These are phyloP conservation scores for Barbatosphaeria neglecta DNA, from an alignment of 495 filamentous ascomycete genomes.

Conservation along the genomic window DNA sequence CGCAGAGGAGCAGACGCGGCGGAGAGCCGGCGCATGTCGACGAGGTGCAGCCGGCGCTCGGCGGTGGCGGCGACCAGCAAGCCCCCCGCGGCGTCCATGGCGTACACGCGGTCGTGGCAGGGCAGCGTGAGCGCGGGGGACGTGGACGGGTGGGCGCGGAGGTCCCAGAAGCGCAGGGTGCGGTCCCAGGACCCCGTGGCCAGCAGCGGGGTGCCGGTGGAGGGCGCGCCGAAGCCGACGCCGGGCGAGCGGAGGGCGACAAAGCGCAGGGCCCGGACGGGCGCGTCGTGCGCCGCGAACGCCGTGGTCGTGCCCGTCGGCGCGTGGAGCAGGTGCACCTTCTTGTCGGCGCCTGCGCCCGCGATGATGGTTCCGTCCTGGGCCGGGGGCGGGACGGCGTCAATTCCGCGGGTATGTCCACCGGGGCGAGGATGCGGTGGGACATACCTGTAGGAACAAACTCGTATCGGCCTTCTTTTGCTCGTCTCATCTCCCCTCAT, in stretches of 20 bases:
- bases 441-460: conserved; percentile 11
- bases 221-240: conserved; percentile 55
- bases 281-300: conserved; percentile 61
- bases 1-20: not conserved
- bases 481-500: not conserved
- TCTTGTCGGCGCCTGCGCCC: conserved; percentile 66
- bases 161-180: conserved; percentile 83
- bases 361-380: conserved; percentile 53
- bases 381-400: not conserved
- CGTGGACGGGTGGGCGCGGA: conserved; percentile 42
- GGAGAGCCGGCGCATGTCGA: conserved; percentile 63
- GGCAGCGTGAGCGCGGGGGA: conserved; percentile 50
- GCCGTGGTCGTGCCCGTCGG: conserved; percentile 41
- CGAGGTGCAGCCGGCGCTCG: conserved; percentile 77
- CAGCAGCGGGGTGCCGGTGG: conserved; percentile 45
- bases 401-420: conserved; percentile 18
- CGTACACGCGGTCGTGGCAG: conserved; percentile 74
- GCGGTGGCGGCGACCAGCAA: conserved; percentile 76
- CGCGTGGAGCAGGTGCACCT: conserved; percentile 64
- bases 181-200: conserved; percentile 88
- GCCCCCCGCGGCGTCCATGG: conserved; percentile 69
- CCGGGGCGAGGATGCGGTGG: not conserved
- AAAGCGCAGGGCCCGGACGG: conserved; percentile 63
- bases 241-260: conserved; percentile 41
- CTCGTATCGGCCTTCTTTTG: conserved; percentile 8